Evolutionary conservation across 345 rosid genomes (phyloP).

Genomic region (Boechera stricta): DNA sequence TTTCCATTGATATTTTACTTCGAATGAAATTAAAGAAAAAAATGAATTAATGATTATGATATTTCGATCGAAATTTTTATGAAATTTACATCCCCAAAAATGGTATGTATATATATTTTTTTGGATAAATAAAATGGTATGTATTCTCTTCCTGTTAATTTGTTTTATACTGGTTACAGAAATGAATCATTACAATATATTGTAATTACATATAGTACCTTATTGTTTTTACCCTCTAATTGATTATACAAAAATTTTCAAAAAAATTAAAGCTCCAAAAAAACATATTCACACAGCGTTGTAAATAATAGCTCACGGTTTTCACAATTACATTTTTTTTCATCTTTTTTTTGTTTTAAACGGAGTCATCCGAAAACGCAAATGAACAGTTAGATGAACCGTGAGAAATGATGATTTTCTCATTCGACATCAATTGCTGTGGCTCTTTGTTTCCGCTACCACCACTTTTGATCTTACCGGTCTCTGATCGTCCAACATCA

Average conservation of each 20-base stretch:
- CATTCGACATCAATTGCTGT: constrained; percentile 26
- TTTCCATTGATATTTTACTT: too few relatives aligned
- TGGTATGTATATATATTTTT: too few relatives aligned
- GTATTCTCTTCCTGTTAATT: neutral
- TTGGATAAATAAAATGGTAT: neutral
- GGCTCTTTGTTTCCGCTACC: constrained; percentile 31
- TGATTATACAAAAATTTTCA: neutral
- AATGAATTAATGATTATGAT: too few relatives aligned
- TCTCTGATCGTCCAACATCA: constrained; percentile 36
- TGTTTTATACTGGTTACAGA: neutral
- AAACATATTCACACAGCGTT: constrained; percentile 29
- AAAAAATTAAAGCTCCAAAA: constrained; percentile 2
- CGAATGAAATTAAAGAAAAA: too few relatives aligned
- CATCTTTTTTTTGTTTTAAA: neutral
- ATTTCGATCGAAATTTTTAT: neutral
- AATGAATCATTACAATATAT: neutral
- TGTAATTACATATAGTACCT: neutral
- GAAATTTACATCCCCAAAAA: neutral
- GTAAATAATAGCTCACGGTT: constrained; percentile 3
- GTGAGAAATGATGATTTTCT: constrained; percentile 31
- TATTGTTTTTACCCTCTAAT: neutral
- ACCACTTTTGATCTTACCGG: constrained; percentile 21
- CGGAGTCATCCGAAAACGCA: constrained; percentile 41
- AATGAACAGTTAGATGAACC: constrained; percentile 45
- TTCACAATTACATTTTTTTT: neutral